phyloP scores from a whole-genome alignment of 1,284 basidiomycete species.

The Kwoniella shivajii region DNA sequence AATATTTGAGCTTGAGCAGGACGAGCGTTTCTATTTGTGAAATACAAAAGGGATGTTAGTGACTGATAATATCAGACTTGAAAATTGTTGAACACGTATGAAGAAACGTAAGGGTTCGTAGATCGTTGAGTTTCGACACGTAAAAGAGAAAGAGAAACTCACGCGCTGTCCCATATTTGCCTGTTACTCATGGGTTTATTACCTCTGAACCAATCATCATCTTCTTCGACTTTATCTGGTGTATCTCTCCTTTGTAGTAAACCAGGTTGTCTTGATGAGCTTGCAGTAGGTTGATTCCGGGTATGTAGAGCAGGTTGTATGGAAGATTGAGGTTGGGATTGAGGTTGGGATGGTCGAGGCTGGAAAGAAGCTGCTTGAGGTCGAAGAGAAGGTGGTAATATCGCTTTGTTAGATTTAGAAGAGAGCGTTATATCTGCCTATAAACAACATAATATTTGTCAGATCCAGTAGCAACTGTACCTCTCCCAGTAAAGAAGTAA shows the following conservation, averaged over 20 bases:
- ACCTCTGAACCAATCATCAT: constrained; percentile 41
- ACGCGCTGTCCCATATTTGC: constrained; percentile 48
- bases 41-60: background rate
- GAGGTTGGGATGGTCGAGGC: constrained; percentile 11
- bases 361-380: constrained; percentile 17
- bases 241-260: background rate
- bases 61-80: too few relatives aligned
- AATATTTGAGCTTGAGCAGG: constrained; percentile 6
- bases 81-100: too few relatives aligned
- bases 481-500: background rate
- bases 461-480: background rate
- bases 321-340: background rate
- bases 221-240: constrained; percentile 11
- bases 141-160: too few relatives aligned
- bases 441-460: too few relatives aligned
- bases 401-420: background rate
- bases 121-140: too few relatives aligned
- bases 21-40: constrained; percentile 14
- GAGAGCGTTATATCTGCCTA: constrained; percentile 13
- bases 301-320: background rate
- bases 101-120: too few relatives aligned
- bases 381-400: constrained; percentile 8
- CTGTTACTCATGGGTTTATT: constrained; percentile 30
- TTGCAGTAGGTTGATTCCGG: background rate
- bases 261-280: background rate